Conservation (phyloP, 169 alveolate genomes). For the Plasmodium relictum region DNA sequence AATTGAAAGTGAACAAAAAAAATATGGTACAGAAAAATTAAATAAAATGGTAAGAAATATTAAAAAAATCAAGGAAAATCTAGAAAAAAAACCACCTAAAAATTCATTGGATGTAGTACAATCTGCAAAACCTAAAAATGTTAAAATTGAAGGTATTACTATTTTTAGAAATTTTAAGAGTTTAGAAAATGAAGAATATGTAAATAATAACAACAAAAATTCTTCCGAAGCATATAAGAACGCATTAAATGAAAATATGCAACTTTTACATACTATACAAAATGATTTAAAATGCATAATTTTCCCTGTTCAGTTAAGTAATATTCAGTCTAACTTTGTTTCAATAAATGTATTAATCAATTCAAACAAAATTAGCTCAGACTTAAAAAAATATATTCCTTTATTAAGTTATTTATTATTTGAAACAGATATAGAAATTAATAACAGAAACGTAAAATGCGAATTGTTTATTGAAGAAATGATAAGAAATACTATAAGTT, state of each 20-base stretch:
- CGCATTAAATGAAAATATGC: constrained; percentile 4
- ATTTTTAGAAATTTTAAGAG: constrained; percentile 68
- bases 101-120: constrained; percentile 55
- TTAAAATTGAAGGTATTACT: constrained; percentile 71
- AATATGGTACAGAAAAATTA: constrained; percentile 75
- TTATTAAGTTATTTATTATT: constrained; percentile 79
- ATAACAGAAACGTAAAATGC: constrained; percentile 53
- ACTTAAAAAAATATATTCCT: constrained; percentile 75
- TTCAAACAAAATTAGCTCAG: constrained; percentile 43
- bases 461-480: constrained; percentile 78
- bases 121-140: constrained; percentile 57
- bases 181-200: background rate
- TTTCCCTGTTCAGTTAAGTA: constrained; percentile 80
- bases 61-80: constrained; percentile 39
- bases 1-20: constrained; percentile 63
- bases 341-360: constrained; percentile 78
- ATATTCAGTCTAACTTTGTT: constrained; percentile 83
- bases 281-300: constrained; percentile 54
- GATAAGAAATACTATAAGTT: constrained; percentile 77
- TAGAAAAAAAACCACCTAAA: constrained; percentile 76
- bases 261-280: background rate
- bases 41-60: constrained; percentile 73
- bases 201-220: background rate
- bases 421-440: constrained; percentile 77
- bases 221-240: background rate